Evolutionary conservation across 306 rosid species (phyloP).

Genomic region (Herpetospermum pedunculosum): DNA sequence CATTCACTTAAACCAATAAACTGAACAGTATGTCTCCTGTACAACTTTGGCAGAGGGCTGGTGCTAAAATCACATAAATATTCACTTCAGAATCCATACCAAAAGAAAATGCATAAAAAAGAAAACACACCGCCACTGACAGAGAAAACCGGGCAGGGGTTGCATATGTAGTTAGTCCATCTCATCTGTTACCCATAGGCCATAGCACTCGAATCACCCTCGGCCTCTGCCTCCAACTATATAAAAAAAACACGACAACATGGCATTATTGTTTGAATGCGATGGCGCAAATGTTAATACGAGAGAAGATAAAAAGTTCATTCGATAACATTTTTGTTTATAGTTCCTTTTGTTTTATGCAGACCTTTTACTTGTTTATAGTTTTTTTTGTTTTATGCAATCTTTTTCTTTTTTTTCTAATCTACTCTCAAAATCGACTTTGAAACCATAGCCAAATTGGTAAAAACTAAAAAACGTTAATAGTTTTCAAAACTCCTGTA

Average conservation of each 20-base stretch:
- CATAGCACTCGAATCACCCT: background rate
- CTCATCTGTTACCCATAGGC: too few species aligned
- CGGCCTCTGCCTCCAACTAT: conserved; percentile 6
- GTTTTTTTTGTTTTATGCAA: background rate
- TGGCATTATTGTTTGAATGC: too few species aligned
- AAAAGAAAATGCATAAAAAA: background rate
- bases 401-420: background rate
- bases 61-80: background rate
- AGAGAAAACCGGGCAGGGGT: background rate
- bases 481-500: background rate
- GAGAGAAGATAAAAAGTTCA: background rate
- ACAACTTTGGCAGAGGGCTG: background rate
- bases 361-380: background rate
- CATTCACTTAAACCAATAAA: background rate
- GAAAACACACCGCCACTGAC: background rate
- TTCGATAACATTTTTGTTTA: background rate
- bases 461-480: background rate
- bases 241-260: background rate
- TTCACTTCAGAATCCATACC: background rate
- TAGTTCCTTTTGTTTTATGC: background rate
- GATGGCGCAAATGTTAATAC: too few species aligned
- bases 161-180: conserved; percentile 3
- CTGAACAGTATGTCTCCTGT: background rate
- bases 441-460: background rate
- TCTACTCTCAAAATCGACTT: background rate